A percentile compares a stretch with the other conserved stretches of the same genome.
phyloP scores from a whole-genome alignment of 768 basidiomycete genomes.

The Sutorius australiensis region DNA sequence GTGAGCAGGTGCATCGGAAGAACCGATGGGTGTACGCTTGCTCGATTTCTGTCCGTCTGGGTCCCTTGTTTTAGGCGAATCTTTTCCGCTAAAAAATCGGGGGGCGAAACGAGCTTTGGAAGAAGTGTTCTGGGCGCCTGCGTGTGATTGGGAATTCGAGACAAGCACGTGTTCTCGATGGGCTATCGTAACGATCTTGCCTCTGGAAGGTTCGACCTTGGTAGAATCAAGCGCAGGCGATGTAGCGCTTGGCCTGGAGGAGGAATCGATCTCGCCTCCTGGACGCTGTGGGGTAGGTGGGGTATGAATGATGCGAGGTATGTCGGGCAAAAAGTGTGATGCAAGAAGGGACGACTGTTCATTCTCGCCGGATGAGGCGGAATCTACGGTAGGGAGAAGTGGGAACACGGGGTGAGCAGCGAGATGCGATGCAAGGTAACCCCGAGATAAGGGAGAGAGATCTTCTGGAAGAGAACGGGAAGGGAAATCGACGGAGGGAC shows the following conservation, averaged over 20 bases:
- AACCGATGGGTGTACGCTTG: conserved; percentile 15
- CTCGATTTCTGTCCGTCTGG: conserved; percentile 24
- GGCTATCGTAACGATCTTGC: conserved; percentile 15
- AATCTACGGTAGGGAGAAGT: conserved; percentile 27
- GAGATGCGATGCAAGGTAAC: conserved; percentile 9
- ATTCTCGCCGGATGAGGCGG: conserved; percentile 23
- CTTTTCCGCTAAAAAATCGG: conserved; percentile 28
- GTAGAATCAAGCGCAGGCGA: conserved; percentile 10
- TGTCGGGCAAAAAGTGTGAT: conserved; percentile 20
- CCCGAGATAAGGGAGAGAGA: conserved; percentile 14
- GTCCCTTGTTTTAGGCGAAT: conserved; percentile 19
- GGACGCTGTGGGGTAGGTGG: conserved; percentile 35
- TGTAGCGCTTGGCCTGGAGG: conserved; percentile 1
- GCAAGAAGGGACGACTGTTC: conserved; percentile 28
- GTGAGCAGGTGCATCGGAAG: conserved; percentile 6
- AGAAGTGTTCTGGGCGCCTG: background rate
- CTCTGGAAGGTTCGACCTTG: conserved; percentile 7
- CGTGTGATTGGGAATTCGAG: conserved; percentile 20
- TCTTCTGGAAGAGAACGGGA: conserved; percentile 23
- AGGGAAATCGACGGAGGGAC: conserved; percentile 12
- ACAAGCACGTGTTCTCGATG: conserved; percentile 29
- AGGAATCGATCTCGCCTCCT: conserved; percentile 12
- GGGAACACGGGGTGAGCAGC: conserved; percentile 3
- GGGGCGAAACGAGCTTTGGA: conserved; percentile 30
- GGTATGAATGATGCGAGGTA: conserved; percentile 35